Base-by-base conservation (phyloP, 768 basidiomycete species). In the Trichaptum fuscoviolaceum region DNA sequence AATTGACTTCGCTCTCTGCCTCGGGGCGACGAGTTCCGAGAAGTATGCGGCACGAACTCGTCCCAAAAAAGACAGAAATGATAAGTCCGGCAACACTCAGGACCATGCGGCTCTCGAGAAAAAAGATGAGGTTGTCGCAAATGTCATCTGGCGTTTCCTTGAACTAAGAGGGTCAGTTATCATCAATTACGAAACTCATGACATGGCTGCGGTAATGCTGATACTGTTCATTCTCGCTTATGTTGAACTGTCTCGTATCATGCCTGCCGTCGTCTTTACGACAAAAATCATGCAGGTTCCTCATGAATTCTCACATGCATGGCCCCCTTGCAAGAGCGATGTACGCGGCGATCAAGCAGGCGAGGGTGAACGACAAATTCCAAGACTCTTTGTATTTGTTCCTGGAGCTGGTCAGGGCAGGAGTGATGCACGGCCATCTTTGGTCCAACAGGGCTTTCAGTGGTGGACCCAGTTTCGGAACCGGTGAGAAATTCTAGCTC, bases 61-160 rank as follows among this genome's bases (percentile, higher is more conserved):
- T 76, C 82, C 84, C 57, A 91, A 88, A 79, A 61, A 61, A 61
- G 59, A 61, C 23, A 61, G 30, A 61, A 34, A 25, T 24, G 63
- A 63, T 26, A 69, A 70, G 65, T 72, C 75, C n/a, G 80, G 72
- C 63, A 70, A 77, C 35, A 72, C 79, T 27, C 72, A 71, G 42
- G 42, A 52, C 42, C 42, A 52, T 52, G 72, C 71, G 7, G 84
- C 87, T 18, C 83, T 99, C 27, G 96, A 99, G 67, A 98, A 97
- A 80, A 99, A 99, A 79, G 97, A 99, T 72, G 97, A 99, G 76
- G 83, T 97, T 0, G 97, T 99, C 3, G 96, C 96, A 8, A 99
- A 99, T 74, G 95, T 96, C 27, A 92, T 99, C 65, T 98, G 96
- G 96, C 87, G 96, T 64, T 98, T 99, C 85, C 84, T 99, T 65